Evolutionary conservation across 1,284 basidiomycete genomes (phyloP), one percentile per base, ranked within the genome.

Genomic region (Cutaneotrichosporon spelunceum): DNA sequence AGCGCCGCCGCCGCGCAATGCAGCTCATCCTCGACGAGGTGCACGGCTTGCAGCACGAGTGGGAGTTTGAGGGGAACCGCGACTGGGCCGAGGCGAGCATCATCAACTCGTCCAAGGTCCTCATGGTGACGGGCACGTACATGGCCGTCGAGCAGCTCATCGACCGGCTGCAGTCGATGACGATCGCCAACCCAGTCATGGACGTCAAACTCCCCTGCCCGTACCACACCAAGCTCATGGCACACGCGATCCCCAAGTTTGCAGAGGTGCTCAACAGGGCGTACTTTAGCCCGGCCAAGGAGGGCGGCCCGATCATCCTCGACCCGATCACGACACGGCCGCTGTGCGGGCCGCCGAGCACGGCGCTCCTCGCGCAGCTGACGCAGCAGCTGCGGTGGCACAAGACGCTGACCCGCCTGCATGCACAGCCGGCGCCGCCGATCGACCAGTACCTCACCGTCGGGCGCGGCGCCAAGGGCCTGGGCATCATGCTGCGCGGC

Each of bases 181-280:
- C 71, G 36, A 68, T 79, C 23, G 78, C 76, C 14, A 79, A 76
- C 62, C 76, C 76, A 10, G 78, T 79, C 10, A 77, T 79, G 73
- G 78, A 79, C 56, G 71, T 78, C n/a, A 64, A 63, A 42, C 74
- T 78, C 70, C 76, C 76, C 69, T 78, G 74, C 56, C 76, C 78
- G 6, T 78, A 74, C 60, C 67, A 78, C 63, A 78, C 78, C 1
- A 68, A 68, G 56, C 70, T 79, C 50, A 79, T 79, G 78, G 61
- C 62, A 2, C 74, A 76, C 60, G 74, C 78, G 9, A 68, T 74
- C 19, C 72, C 72, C 14, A 69, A 70, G 57, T 71, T 78, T 56
- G 58, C 66, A 26, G 69, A 73, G 52, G 66, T 71, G 13, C 68
- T 79, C 27, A 68, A 71, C 55, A 60, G 71, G 42, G 72, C 69